phyloP scores from a whole-genome alignment of 257 asterid species.

The Gentiana straminea region DNA sequence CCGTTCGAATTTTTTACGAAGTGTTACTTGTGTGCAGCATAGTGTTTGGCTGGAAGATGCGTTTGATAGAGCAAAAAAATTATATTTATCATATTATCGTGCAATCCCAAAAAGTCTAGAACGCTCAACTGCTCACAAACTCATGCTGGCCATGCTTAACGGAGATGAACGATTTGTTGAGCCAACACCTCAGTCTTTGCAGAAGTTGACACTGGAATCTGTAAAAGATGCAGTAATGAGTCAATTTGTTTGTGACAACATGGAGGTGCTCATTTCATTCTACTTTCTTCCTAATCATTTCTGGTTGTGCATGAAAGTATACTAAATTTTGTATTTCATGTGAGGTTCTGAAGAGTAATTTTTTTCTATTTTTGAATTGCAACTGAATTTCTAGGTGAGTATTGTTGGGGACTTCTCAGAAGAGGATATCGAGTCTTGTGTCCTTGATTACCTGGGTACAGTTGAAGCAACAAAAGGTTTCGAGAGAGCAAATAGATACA shows the following conservation, averaged over 20 bases:
- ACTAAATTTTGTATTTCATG: slow-evolving; percentile 5
- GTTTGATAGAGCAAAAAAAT: slow-evolving; percentile 93
- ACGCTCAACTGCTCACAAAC: slow-evolving; percentile 99
- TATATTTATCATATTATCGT: slow-evolving; percentile 86
- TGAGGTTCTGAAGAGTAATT: slow-evolving; percentile 5
- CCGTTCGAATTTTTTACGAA: not conserved
- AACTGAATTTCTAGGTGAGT: slow-evolving; percentile 56
- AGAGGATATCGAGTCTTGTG: slow-evolving; percentile 91
- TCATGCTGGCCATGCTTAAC: slow-evolving; percentile 91
- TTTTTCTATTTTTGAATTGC: slow-evolving; percentile 10
- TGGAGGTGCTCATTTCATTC: slow-evolving; percentile 56
- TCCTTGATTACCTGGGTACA: slow-evolving; percentile 92
- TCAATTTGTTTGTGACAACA: slow-evolving; percentile 83
- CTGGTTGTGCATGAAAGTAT: slow-evolving; percentile 4
- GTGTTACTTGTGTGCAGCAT: slow-evolving; percentile 53
- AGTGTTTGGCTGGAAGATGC: slow-evolving; percentile 99
- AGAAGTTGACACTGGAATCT: slow-evolving; percentile 56
- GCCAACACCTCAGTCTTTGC: slow-evolving; percentile 89
- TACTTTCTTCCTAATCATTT: not conserved
- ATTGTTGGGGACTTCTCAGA: slow-evolving; percentile 96
- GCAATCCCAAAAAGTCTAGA: slow-evolving; percentile 97
- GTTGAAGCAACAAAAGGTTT: slow-evolving; percentile 62
- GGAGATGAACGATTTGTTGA: slow-evolving; percentile 98
- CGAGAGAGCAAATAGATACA: slow-evolving; percentile 53
- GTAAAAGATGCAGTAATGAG: slow-evolving; percentile 96